Evolutionary conservation across 2,329 filamentous ascomycete species (phyloP), one percentile per base, ranked within the genome.

Genomic region (Xylaria sp.): DNA sequence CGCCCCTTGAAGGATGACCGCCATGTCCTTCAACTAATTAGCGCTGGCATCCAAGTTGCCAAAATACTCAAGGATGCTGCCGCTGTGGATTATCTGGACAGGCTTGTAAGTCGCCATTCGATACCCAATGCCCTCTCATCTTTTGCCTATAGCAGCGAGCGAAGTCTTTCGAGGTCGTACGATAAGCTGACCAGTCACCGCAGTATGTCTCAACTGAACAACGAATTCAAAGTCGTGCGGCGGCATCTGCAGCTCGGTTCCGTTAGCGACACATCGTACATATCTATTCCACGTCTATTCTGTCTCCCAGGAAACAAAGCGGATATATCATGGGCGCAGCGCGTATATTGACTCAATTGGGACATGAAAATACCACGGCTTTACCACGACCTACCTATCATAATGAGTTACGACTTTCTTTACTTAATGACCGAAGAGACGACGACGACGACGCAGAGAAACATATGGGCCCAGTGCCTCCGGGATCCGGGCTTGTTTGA

Each of bases 11-110:
- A 93, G 78, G 91, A 95, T 77, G 91, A 95, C 76, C 83, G 91
- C 67, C 93, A 94, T 73, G 90, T 95, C 64, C 80, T 95, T 60
- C 91, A 95, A 76, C 82, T 94, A 64, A 91, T 95, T 70, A 92
- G 89, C 64, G 91, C 91, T 47, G 91, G 91, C 46, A 89, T 91
- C 56, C 91, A 95, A 75, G 91, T 95, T 61, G 89, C 90, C 61
- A 93, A 91, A 75, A 92, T 95, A 64, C 78, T 95, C 62, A 92
- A 91, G 77, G 91, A 95, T 76, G 87, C 89, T 50, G 82, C 83
- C 64, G 90, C 91, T 59, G 93, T 94, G 90, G 85, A 90, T 66
- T 90, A 88, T 72, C 80, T 94, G 70, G 89, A 93, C 76, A 81
- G 81, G 73, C 80, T 95, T 75, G 63, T 64, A 55, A 65, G 61